Evolutionary conservation across 1,284 basidiomycete genomes (phyloP).

Genomic region (Malassezia sp.): DNA sequence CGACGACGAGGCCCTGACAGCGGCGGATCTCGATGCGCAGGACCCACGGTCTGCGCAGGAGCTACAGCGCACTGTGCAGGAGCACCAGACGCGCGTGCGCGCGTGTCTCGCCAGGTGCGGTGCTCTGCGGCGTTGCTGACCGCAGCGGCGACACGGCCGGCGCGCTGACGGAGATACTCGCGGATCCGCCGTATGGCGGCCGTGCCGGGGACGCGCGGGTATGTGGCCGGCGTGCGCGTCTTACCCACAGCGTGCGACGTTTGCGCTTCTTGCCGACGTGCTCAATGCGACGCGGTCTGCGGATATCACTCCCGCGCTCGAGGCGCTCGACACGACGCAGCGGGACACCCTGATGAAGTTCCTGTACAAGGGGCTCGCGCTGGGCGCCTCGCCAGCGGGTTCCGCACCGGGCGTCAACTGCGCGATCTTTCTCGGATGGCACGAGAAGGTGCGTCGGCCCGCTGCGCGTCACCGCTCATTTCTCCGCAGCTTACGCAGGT

Average conservation of each 20-base stretch:
- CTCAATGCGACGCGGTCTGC: slow-evolving; percentile 86
- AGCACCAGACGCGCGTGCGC: slow-evolving; percentile 63
- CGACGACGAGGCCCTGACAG: slow-evolving; percentile 79
- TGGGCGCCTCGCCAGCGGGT: slow-evolving; percentile 51
- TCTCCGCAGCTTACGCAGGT: slow-evolving; percentile 70
- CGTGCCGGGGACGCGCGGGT: slow-evolving; percentile 34
- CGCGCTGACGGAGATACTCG: slow-evolving; percentile 28
- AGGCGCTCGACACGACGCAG: slow-evolving; percentile 62
- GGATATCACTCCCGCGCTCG: slow-evolving; percentile 70
- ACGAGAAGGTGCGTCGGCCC: slow-evolving; percentile 65
- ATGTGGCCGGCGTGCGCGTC: slow-evolving; percentile 3
- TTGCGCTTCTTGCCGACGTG: slow-evolving; percentile 76
- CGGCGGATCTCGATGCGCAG: slow-evolving; percentile 65
- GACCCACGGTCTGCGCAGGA: slow-evolving; percentile 69
- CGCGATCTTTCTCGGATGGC: slow-evolving; percentile 84
- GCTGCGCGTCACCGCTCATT: neutral
- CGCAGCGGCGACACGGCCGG: slow-evolving; percentile 29
- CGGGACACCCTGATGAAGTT: slow-evolving; percentile 97
- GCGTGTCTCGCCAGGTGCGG: slow-evolving; percentile 49
- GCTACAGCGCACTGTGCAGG: slow-evolving; percentile 63
- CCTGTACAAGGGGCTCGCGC: slow-evolving; percentile 84
- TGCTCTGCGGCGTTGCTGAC: slow-evolving; percentile 2
- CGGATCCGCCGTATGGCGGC: slow-evolving; percentile 34
- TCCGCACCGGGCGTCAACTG: slow-evolving; percentile 28
- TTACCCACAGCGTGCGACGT: slow-evolving; percentile 54